Conservation (phyloP, 306 rosid genomes). For the Quercus berberidifolia region DNA sequence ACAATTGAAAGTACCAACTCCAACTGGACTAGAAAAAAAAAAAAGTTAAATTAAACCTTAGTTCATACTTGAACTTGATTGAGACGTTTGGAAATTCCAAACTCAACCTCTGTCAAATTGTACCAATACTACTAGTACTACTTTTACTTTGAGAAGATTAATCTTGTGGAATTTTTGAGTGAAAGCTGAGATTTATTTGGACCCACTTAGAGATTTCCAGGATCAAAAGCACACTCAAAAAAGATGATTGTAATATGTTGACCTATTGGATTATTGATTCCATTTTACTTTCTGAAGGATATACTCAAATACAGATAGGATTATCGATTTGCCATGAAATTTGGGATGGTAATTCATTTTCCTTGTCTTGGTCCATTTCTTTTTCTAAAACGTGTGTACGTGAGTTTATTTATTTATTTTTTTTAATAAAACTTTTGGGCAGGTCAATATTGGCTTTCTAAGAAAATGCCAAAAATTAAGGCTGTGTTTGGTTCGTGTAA, state of each 20-base stretch:
- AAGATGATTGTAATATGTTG: not conserved
- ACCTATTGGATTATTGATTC: not conserved
- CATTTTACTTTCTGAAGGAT: not conserved
- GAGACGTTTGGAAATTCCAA: constrained; percentile 4
- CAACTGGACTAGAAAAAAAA: not conserved
- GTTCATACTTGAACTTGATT: constrained; percentile 11
- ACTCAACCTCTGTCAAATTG: constrained; percentile 4
- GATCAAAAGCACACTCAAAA: not conserved
- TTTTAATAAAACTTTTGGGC: not conserved
- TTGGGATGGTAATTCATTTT: not conserved
- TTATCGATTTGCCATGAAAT: not conserved
- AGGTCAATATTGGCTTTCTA: not conserved
- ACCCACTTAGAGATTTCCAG: constrained; percentile 14
- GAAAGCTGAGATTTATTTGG: constrained; percentile 20
- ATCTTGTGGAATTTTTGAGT: constrained; percentile 19
- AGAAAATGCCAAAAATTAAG: not conserved
- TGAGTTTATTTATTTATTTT: too few relatives aligned
- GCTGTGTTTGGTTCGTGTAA: too few relatives aligned
- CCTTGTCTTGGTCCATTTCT: not conserved
- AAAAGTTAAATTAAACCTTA: not conserved
- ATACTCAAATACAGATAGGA: not conserved
- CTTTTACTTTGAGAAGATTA: too few relatives aligned
- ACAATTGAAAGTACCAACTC: not conserved
- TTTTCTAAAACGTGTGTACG: too few relatives aligned
- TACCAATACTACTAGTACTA: too few relatives aligned